These are phyloP conservation scores for Metschnikowia noctiluminum DNA, from an alignment of 805 yeast genomes.

Conservation along the genomic window DNA sequence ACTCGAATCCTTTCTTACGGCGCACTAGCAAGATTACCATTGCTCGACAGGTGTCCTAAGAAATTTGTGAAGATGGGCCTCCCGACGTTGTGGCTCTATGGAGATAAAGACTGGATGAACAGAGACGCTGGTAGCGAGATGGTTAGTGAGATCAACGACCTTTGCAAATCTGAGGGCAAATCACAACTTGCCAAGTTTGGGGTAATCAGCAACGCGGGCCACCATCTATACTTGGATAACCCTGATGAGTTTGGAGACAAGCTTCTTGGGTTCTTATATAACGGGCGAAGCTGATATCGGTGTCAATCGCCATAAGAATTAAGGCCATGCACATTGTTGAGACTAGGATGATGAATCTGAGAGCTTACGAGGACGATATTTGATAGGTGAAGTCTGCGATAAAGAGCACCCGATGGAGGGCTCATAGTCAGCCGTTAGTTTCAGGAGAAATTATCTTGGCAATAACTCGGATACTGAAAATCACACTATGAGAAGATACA, in stretches of 20 bases:
- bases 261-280: constrained; percentile 30
- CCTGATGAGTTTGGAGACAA: constrained; percentile 32
- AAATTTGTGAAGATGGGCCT: constrained; percentile 38
- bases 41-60: constrained; percentile 48
- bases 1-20: constrained; percentile 60
- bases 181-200: constrained; percentile 22
- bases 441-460: not conserved
- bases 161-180: constrained; percentile 9
- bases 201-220: constrained; percentile 46
- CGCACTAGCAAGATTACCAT: constrained; percentile 54
- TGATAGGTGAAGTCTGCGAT: too few species aligned
- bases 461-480: too few species aligned
- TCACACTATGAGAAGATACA: too few species aligned
- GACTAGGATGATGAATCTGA: too few species aligned
- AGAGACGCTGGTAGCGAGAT: constrained; percentile 49
- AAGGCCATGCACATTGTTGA: too few species aligned
- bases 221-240: constrained; percentile 54
- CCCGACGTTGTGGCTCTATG: constrained; percentile 60
- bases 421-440: not conserved
- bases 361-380: too few species aligned
- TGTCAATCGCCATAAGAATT: not conserved
- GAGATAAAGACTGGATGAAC: constrained; percentile 73
- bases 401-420: too few species aligned
- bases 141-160: constrained; percentile 21
- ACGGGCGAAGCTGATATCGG: not conserved